Base-by-base conservation (phyloP, 176 grass and related monocot species). In the Luzula sylvatica region DNA sequence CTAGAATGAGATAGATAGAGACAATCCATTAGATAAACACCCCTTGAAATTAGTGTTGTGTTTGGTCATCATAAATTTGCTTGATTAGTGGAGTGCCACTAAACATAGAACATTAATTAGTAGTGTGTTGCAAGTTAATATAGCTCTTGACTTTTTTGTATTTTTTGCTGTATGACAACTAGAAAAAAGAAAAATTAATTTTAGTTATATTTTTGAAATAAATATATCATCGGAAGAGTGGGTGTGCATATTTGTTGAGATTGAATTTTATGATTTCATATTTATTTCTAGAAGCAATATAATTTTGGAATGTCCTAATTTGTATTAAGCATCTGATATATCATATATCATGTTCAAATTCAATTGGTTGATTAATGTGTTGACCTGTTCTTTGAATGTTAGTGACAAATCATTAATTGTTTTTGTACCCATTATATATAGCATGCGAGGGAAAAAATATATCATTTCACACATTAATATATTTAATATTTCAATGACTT, bases 31-130 rank as follows among this genome's bases (percentile, higher is more conserved):
- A 56, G 21, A 59, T 7, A 23, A 60, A 39, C 46, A 15, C 9
- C 23, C 44, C 43, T 50, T 23, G 41, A 48, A 12, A 30, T 48
- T 47, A n/a, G 54, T 12, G 41, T 14, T 12, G 27, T 41, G 20
- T 7, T n/a, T 19, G 25, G 9, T 48, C 7, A 51, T 49, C 12
- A 24, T 58, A 49, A 50, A 11, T 51, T 32, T 58, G 30, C 42
- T 49, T n/a, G 44, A 11, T 28, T 16, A 49, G 67, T 60, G 67
- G 67, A 39, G 67, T 60, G 53, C 13, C 42, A 71, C 41, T 71
- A 71, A 71, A 71, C 24, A 26, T 12, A 52, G 17, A 24, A 70
- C 30, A 35, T 35, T 39, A 27, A 23, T 68, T 68, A 25, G 11
- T 12, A 52, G n/a, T 11, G 9, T 68, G 12, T 30, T 59, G 3